phyloP scores from a whole-genome alignment of 495 filamentous ascomycete genomes.

The Mycothermus thermophilus region DNA sequence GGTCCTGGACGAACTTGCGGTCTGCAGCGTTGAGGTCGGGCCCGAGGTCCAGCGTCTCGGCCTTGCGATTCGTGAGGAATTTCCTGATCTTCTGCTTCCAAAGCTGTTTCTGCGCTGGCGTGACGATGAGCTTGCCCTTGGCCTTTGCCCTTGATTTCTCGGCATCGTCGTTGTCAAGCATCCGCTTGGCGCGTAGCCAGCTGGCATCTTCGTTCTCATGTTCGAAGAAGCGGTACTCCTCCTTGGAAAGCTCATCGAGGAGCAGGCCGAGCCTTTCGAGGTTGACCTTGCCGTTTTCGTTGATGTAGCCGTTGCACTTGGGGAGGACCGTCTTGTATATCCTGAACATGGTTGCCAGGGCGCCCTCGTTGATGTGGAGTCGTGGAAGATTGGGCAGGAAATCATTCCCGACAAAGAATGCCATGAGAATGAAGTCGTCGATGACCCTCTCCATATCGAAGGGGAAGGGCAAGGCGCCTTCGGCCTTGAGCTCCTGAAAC shows the following conservation, averaged over 20 bases:
- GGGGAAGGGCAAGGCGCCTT: constrained; percentile 57
- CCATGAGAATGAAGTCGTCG: constrained; percentile 98
- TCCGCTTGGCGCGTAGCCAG: constrained; percentile 81
- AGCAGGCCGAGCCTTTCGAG: constrained; percentile 62
- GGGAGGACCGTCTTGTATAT: constrained; percentile 86
- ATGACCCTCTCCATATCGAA: constrained; percentile 96
- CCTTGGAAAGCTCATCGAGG: constrained; percentile 62
- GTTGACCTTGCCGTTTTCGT: constrained; percentile 85
- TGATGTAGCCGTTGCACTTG: constrained; percentile 87
- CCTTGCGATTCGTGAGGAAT: constrained; percentile 52
- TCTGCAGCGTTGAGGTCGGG: constrained; percentile 66
- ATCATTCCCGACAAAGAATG: constrained; percentile 98
- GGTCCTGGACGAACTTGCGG: constrained; percentile 79
- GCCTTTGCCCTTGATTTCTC: constrained; percentile 36
- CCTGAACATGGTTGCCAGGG: constrained; percentile 89
- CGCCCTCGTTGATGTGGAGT: constrained; percentile 96
- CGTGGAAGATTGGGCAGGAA: constrained; percentile 95
- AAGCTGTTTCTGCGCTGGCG: constrained; percentile 65
- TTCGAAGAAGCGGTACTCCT: constrained; percentile 87
- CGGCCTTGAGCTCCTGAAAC: constrained; percentile 80
- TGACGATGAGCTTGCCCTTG: constrained; percentile 55
- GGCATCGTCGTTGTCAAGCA: constrained; percentile 39
- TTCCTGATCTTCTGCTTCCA: constrained; percentile 65
- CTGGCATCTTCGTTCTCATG: constrained; percentile 71
- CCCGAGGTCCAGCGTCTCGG: constrained; percentile 53